phyloP scores from a whole-genome alignment of 2,329 filamentous ascomycete genomes.

The Achaetomium macrosporum region DNA sequence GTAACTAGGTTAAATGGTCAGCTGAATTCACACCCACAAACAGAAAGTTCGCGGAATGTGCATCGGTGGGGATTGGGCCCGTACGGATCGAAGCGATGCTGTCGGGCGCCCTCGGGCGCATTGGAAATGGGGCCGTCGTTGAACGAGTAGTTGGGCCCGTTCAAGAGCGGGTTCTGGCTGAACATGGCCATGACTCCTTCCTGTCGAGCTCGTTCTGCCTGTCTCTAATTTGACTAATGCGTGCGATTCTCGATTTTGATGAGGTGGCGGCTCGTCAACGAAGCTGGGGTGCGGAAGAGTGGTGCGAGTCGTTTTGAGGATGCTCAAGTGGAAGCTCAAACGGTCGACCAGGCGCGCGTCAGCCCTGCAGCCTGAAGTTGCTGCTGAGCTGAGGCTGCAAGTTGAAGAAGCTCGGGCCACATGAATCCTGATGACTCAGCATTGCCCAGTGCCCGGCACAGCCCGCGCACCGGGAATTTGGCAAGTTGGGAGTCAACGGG shows the following conservation, averaged over 20 bases:
- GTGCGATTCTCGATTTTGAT: not conserved
- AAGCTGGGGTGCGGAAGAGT: not conserved
- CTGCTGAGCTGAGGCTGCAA: conserved; percentile 30
- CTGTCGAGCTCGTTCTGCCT: not conserved
- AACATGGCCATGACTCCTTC: conserved; percentile 53
- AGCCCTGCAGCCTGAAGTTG: conserved; percentile 51
- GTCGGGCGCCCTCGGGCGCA: conserved; percentile 48
- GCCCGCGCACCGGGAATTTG: not conserved
- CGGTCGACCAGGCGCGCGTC: conserved; percentile 22
- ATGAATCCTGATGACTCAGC: conserved; percentile 19
- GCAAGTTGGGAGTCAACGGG: not conserved
- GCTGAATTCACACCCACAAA: not conserved
- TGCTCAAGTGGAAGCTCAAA: not conserved
- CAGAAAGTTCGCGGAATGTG: too few relatives aligned
- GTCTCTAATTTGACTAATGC: not conserved
- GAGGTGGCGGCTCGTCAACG: not conserved
- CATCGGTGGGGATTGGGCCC: conserved; percentile 27
- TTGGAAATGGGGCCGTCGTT: conserved; percentile 52
- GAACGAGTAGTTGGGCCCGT: conserved; percentile 65
- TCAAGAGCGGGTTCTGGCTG: conserved; percentile 63
- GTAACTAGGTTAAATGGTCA: conserved; percentile 53
- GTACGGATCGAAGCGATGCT: conserved; percentile 92
- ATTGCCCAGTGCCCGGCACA: not conserved
- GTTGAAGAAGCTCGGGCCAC: conserved; percentile 9
- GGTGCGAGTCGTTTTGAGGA: not conserved